Percentiles rank a stretch among this genome's conserved stretches.
Evolutionary conservation across 352 stramenopile species (phyloP).

Genomic region (Phytophthora hibernalis): DNA sequence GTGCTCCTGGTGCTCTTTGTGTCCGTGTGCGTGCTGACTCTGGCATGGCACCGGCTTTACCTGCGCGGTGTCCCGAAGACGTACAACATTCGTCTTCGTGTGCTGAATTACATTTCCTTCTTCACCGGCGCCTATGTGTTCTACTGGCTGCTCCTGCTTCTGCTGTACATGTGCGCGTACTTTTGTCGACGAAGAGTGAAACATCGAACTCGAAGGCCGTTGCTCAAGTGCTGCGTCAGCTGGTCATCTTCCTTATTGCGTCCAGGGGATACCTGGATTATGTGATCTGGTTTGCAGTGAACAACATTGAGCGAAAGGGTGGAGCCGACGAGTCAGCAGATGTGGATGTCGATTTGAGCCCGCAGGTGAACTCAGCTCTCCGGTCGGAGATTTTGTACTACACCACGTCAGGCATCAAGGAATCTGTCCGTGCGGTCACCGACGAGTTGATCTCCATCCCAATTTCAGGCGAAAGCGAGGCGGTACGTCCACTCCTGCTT

Average conservation of each 20-base stretch:
- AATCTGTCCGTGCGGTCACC: constrained; percentile 76
- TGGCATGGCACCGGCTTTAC: constrained; percentile 88
- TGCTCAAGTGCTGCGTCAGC: constrained; percentile 80
- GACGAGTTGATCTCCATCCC: constrained; percentile 83
- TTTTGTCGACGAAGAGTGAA: constrained; percentile 83
- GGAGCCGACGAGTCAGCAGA: constrained; percentile 72
- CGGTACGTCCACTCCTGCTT: constrained; percentile 36
- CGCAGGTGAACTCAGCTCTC: constrained; percentile 89
- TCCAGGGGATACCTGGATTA: constrained; percentile 90
- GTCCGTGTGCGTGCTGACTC: constrained; percentile 79
- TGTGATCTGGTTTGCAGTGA: constrained; percentile 92
- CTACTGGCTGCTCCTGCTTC: constrained; percentile 87
- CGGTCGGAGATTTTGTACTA: constrained; percentile 92
- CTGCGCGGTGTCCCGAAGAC: constrained; percentile 86
- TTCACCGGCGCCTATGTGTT: constrained; percentile 90
- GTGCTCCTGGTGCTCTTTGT: constrained; percentile 87
- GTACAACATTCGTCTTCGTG: constrained; percentile 89
- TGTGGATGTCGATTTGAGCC: constrained; percentile 86
- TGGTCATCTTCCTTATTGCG: constrained; percentile 85
- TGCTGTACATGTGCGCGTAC: constrained; percentile 92
- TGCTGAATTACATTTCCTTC: constrained; percentile 91
- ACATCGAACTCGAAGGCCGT: constrained; percentile 60
- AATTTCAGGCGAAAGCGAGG: constrained; percentile 80
- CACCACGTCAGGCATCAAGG: constrained; percentile 91
- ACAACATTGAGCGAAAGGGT: constrained; percentile 80